Percentiles rank a stretch among this genome's conserved stretches.
phyloP scores from a whole-genome alignment of 2,329 filamentous ascomycete genomes.

The Aspergillus pseudotamarii region DNA sequence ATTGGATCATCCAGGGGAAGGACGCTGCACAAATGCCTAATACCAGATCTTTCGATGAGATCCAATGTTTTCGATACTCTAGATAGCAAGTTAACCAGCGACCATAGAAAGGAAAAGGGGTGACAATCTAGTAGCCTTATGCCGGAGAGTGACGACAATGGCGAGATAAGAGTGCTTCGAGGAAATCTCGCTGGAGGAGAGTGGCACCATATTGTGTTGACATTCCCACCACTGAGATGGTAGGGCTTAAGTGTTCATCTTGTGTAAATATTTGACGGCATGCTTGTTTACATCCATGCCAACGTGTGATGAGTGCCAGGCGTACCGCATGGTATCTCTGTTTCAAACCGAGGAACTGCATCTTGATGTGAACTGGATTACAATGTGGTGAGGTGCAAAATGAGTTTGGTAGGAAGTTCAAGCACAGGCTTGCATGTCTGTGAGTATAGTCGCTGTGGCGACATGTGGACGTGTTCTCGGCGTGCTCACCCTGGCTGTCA shows the following conservation, averaged over 20 bases:
- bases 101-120: not conserved
- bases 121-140: not conserved
- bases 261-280: not conserved
- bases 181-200: not conserved
- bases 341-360: not conserved
- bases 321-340: not conserved
- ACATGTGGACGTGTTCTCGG: not conserved
- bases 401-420: not conserved
- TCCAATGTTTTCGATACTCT: not conserved
- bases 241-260: not conserved
- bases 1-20: not conserved
- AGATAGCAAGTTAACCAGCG: not conserved
- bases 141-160: not conserved
- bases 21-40: not conserved
- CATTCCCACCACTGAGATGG: not conserved
- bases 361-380: not conserved
- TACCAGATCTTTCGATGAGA: not conserved
- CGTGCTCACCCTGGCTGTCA: not conserved
- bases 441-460: not conserved
- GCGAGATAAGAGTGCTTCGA: not conserved
- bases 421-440: not conserved
- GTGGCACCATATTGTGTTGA: not conserved
- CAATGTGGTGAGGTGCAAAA: not conserved
- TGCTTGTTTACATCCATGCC: not conserved
- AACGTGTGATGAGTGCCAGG: not conserved